Evolutionary conservation across 768 basidiomycete genomes (phyloP).

Genomic region (Trametopsis cervina): DNA sequence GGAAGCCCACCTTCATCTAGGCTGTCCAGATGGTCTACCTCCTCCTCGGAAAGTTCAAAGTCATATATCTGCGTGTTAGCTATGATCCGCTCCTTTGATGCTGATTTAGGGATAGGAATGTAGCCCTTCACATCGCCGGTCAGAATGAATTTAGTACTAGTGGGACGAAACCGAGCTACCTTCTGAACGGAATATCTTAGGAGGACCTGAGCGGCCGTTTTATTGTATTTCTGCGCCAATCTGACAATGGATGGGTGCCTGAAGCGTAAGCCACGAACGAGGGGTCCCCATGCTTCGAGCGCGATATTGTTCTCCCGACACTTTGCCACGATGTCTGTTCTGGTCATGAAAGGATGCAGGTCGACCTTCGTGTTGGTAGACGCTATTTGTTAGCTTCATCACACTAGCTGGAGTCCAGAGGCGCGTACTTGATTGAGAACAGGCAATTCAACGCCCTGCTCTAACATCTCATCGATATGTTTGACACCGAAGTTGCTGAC

Average conservation of each 20-base stretch:
- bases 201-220: slow-evolving; percentile 51
- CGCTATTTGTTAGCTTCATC: too few species aligned
- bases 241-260: slow-evolving; percentile 43
- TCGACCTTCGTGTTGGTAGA: slow-evolving; percentile 38
- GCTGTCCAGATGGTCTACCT: slow-evolving; percentile 42
- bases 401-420: too few species aligned
- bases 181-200: slow-evolving; percentile 77
- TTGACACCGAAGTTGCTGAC: slow-evolving; percentile 55
- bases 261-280: slow-evolving; percentile 62
- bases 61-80: slow-evolving; percentile 58
- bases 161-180: slow-evolving; percentile 28
- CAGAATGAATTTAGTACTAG: neutral
- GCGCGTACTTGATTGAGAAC: slow-evolving; percentile 56
- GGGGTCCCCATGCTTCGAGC: slow-evolving; percentile 70
- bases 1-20: slow-evolving; percentile 43
- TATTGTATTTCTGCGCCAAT: slow-evolving; percentile 48
- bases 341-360: slow-evolving; percentile 66
- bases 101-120: slow-evolving; percentile 62
- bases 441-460: slow-evolving; percentile 42
- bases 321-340: slow-evolving; percentile 51
- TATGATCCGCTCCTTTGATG: slow-evolving; percentile 42
- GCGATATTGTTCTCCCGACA: slow-evolving; percentile 51
- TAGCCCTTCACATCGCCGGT: slow-evolving; percentile 34
- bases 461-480: slow-evolving; percentile 50
- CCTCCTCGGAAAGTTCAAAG: slow-evolving; percentile 46